Evolutionary conservation across 345 rosid species (phyloP).

Genomic region (Odontarrhena argentea): DNA sequence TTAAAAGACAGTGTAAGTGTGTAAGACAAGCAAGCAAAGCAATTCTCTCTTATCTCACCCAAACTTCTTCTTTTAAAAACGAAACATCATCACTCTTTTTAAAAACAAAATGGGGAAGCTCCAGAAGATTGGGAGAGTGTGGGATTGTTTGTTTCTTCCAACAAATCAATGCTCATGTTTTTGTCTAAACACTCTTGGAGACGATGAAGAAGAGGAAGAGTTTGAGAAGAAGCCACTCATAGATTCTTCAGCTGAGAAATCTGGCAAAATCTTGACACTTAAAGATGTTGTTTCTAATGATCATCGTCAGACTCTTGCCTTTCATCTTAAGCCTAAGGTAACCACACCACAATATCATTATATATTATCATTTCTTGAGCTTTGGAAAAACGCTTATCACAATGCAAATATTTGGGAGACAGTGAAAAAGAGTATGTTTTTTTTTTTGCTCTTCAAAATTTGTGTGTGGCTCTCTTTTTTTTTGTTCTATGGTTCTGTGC

Average conservation of each 20-base stretch:
- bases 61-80: constrained; percentile 13
- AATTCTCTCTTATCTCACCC: constrained; percentile 26
- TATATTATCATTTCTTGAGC: constrained; percentile 25
- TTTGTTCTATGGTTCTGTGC: constrained; percentile 27
- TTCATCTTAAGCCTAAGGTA: constrained; percentile 90
- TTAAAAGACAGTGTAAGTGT: constrained; percentile 37
- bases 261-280: constrained; percentile 47
- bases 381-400: constrained; percentile 32
- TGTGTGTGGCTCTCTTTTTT: constrained; percentile 20
- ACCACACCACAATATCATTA: not conserved
- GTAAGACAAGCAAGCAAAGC: constrained; percentile 41
- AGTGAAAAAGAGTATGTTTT: constrained; percentile 36
- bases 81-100: constrained; percentile 15
- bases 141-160: constrained; percentile 55
- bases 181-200: constrained; percentile 54
- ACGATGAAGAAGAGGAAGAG: constrained; percentile 44
- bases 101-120: constrained; percentile 54
- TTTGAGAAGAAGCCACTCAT: constrained; percentile 55
- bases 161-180: constrained; percentile 61
- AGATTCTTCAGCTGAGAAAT: constrained; percentile 42
- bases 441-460: constrained; percentile 31
- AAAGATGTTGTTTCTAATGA: constrained; percentile 66
- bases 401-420: constrained; percentile 13
- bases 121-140: constrained; percentile 50
- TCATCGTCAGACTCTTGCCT: constrained; percentile 70